Percentiles rank a stretch among this genome's conserved stretches.
Evolutionary conservation across 495 filamentous ascomycete genomes (phyloP).

Genomic region (Neurospora discreta): DNA sequence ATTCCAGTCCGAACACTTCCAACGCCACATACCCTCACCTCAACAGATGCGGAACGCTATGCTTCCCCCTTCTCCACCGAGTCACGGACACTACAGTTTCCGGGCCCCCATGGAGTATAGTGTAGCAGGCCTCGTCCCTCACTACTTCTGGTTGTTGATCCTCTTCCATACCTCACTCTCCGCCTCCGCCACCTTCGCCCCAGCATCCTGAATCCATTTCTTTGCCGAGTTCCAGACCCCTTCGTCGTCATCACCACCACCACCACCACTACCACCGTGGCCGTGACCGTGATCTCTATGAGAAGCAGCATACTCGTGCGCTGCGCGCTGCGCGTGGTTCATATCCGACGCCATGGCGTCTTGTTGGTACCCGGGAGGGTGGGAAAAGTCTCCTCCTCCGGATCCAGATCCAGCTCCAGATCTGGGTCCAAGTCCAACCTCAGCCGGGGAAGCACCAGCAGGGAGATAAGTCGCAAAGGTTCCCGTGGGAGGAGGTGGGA

Average conservation of each 20-base stretch:
- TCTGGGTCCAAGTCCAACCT: not conserved
- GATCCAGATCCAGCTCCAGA: not conserved
- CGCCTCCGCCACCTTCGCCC: slow-evolving; percentile 48
- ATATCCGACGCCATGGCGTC: slow-evolving; percentile 33
- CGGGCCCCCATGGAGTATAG: no score
- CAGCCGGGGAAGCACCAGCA: not conserved
- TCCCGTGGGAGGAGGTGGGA: slow-evolving; percentile 3
- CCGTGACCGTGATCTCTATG: slow-evolving; percentile 26
- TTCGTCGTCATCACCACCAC: slow-evolving; percentile 27
- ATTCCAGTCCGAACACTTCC: not conserved
- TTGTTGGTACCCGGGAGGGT: slow-evolving; percentile 39
- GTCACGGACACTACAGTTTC: not conserved
- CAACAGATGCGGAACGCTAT: not conserved
- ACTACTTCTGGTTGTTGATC: slow-evolving; percentile 41
- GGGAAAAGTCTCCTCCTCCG: slow-evolving; percentile 2
- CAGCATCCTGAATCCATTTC: slow-evolving; percentile 50
- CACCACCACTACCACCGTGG: not conserved
- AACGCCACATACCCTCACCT: not conserved
- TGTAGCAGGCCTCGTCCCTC: not conserved
- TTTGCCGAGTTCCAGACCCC: slow-evolving; percentile 45
- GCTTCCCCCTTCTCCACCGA: not conserved
- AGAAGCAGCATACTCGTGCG: slow-evolving; percentile 6
- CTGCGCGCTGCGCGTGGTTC: slow-evolving; percentile 17
- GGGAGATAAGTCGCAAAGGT: not conserved
- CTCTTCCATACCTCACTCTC: slow-evolving; percentile 64